These are phyloP conservation scores for Populus tremula DNA, from an alignment of 345 rosid genomes.

Conservation along the genomic window DNA sequence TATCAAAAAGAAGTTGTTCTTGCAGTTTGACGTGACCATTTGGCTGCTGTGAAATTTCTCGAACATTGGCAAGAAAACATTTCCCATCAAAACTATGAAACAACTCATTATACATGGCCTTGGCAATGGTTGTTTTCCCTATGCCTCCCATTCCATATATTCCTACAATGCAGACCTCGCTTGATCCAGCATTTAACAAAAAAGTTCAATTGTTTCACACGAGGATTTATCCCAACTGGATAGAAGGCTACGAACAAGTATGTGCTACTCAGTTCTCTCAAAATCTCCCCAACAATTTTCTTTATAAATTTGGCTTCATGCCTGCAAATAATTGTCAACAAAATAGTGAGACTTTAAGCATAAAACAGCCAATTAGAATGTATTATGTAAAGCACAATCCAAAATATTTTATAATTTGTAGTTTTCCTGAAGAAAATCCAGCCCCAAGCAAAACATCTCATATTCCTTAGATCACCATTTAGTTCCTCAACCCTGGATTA, in stretches of 20 bases:
- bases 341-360: background rate
- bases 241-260: background rate
- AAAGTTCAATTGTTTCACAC: slow-evolving; percentile 6
- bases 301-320: slow-evolving; percentile 30
- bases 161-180: background rate
- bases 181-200: slow-evolving; percentile 9
- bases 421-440: too few species aligned
- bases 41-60: background rate
- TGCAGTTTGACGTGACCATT: background rate
- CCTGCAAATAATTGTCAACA: slow-evolving; percentile 5
- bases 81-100: background rate
- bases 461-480: too few species aligned
- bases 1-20: background rate
- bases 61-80: background rate
- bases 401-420: too few species aligned
- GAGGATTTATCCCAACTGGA: background rate
- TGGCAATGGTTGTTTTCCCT: background rate
- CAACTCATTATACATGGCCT: background rate
- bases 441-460: too few species aligned
- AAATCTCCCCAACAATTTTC: slow-evolving; percentile 25
- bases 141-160: background rate
- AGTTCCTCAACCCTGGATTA: too few species aligned
- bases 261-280: slow-evolving; percentile 18
- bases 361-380: too few species aligned
- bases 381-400: too few species aligned